A percentile compares a stretch with the other conserved stretches of the same genome.
Evolutionary conservation across 2,329 filamentous ascomycete species (phyloP).

Genomic region (Fusarium coicis): DNA sequence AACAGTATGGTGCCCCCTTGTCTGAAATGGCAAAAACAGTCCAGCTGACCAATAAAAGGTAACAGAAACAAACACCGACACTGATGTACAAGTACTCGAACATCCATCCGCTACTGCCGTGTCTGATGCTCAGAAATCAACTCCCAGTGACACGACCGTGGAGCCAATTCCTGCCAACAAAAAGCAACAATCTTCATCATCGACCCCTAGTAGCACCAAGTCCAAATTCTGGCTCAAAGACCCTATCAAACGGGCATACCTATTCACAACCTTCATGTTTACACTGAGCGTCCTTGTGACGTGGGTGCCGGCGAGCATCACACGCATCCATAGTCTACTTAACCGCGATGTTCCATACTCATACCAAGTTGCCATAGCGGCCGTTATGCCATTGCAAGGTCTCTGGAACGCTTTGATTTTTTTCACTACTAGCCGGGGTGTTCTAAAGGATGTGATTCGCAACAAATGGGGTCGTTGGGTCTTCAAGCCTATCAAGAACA

Average conservation of each 20-base stretch:
- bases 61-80: background rate
- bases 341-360: background rate
- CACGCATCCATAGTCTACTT: background rate
- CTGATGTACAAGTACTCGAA: fast-evolving
- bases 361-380: background rate
- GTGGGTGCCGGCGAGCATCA: background rate
- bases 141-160: background rate
- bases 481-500: background rate
- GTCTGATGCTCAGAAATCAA: background rate
- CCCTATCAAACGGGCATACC: background rate
- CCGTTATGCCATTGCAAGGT: background rate
- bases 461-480: background rate
- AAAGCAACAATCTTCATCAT: background rate
- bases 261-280: background rate
- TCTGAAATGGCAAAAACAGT: too few relatives aligned
- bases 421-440: background rate
- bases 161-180: background rate
- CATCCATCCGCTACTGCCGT: background rate
- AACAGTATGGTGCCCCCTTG: background rate
- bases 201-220: background rate
- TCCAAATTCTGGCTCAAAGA: background rate
- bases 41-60: background rate
- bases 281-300: background rate
- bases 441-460: fast-evolving
- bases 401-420: background rate